Conservation (phyloP, 176 grass and related monocot species). For the Elymus sibiricus region DNA sequence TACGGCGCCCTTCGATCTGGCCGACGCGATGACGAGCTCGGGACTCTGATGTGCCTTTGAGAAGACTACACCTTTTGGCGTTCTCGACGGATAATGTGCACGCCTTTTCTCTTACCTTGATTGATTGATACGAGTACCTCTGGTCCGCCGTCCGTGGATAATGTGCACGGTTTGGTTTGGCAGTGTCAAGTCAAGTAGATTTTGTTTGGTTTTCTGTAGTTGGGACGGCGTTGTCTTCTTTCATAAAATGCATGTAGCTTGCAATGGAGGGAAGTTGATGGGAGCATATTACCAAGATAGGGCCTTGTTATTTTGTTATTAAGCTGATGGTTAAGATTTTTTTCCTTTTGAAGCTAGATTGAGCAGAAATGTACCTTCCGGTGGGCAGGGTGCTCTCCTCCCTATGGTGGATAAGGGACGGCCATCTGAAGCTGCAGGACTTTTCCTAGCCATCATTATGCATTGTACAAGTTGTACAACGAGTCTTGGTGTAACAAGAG, state of each 20-base stretch:
- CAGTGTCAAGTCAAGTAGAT: neutral
- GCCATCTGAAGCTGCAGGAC: neutral
- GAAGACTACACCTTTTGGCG: neutral
- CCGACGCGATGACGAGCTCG: neutral
- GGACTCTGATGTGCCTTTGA: neutral
- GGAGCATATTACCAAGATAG: constrained; percentile 9
- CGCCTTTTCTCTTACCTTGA: neutral
- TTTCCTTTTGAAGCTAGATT: neutral
- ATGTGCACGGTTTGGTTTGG: neutral
- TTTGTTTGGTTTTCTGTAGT: neutral
- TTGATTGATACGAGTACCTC: neutral
- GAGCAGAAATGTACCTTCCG: neutral
- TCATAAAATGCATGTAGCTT: neutral
- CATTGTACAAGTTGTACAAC: neutral
- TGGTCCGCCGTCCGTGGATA: neutral
- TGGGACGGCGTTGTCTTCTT: constrained; percentile 1
- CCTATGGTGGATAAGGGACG: neutral
- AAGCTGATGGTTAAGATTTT: no score
- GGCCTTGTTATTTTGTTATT: neutral
- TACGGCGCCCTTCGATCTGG: neutral
- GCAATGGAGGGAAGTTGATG: neutral
- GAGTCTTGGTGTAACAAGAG: neutral
- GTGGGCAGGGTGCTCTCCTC: neutral
- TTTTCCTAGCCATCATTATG: neutral
- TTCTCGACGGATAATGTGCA: neutral